Conservation (phyloP, 345 rosid genomes). For the Laguncularia racemosa region DNA sequence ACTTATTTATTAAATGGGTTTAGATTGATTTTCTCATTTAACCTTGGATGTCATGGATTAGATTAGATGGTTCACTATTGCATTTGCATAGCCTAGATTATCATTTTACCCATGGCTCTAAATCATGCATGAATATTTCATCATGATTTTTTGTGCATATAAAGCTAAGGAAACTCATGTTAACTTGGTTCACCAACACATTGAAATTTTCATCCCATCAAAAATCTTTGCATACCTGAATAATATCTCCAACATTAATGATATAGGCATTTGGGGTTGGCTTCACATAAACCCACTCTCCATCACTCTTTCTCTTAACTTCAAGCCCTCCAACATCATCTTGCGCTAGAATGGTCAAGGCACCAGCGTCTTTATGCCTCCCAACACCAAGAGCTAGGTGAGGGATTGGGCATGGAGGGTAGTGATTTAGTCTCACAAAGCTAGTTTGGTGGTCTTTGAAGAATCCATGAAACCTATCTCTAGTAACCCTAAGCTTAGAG, state of each 20-base stretch:
- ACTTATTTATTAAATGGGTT: too few relatives aligned
- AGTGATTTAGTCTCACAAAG: constrained; percentile 22
- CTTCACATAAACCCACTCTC: constrained; percentile 28
- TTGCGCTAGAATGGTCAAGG: constrained; percentile 24
- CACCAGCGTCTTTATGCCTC: constrained; percentile 22
- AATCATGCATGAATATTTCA: background rate
- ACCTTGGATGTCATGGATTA: too few relatives aligned
- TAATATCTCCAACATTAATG: constrained; percentile 22
- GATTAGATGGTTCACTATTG: too few relatives aligned
- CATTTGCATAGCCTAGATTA: too few relatives aligned
- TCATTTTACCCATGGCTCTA: background rate
- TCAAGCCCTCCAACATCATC: constrained; percentile 32
- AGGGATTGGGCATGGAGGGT: constrained; percentile 31
- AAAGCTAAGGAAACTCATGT: background rate
- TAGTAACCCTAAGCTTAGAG: constrained; percentile 27
- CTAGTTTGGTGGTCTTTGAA: constrained; percentile 23
- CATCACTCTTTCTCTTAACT: constrained; percentile 27
- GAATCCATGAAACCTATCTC: constrained; percentile 16
- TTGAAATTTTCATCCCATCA: too few relatives aligned
- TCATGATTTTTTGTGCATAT: too few relatives aligned
- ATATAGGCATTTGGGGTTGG: constrained; percentile 22
- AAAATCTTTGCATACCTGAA: constrained; percentile 17
- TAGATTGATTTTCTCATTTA: too few relatives aligned
- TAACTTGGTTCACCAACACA: background rate
- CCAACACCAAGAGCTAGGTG: constrained; percentile 28